These are phyloP conservation scores for Fagus sylvatica DNA, from an alignment of 306 rosid genomes.

Conservation along the genomic window DNA sequence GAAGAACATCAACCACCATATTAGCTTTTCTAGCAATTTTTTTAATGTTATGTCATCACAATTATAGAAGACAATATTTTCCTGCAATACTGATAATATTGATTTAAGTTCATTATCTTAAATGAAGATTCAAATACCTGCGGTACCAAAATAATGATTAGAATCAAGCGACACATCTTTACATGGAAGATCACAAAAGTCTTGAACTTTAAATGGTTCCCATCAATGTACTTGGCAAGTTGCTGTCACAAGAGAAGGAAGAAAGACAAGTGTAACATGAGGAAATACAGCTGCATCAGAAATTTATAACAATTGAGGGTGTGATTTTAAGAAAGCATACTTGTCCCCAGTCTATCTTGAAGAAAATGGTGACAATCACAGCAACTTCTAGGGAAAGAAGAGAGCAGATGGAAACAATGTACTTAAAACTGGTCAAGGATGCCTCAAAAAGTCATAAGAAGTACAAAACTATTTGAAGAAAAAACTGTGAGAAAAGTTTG, in stretches of 20 bases:
- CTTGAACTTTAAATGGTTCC: constrained; percentile 22
- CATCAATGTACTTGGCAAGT: constrained; percentile 36
- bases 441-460: not conserved
- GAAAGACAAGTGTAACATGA: not conserved
- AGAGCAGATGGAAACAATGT: constrained; percentile 28
- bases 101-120: not conserved
- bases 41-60: not conserved
- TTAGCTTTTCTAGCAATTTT: not conserved
- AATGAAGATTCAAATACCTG: constrained; percentile 37
- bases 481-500: not conserved
- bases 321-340: constrained; percentile 33
- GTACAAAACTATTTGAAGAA: not conserved
- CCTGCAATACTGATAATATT: not conserved
- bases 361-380: constrained; percentile 27
- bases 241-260: constrained; percentile 31
- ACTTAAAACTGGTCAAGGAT: constrained; percentile 44
- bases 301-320: not conserved
- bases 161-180: constrained; percentile 35
- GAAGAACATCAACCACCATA: not conserved
- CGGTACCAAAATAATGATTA: constrained; percentile 40
- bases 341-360: constrained; percentile 41
- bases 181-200: constrained; percentile 37
- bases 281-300: not conserved
- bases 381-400: constrained; percentile 40
- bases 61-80: not conserved